Evolutionary conservation across 2,329 filamentous ascomycete genomes (phyloP).

Genomic region (Aspergillus japonicus): DNA sequence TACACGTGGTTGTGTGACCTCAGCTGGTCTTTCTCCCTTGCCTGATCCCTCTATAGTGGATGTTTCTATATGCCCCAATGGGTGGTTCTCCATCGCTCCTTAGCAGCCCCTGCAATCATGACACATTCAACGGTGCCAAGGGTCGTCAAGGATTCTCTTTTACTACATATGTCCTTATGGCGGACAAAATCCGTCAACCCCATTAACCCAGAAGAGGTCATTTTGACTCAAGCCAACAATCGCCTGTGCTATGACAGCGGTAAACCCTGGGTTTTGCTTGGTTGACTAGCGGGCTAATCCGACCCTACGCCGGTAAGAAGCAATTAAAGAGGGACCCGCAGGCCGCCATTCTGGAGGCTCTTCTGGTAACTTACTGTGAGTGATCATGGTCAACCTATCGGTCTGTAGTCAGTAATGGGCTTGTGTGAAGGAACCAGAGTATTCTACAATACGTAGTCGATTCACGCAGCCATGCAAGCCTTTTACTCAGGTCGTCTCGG

Average conservation of each 20-base stretch:
- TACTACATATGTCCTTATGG: neutral
- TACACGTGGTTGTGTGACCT: neutral
- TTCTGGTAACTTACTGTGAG: too few relatives aligned
- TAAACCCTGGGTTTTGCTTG: neutral
- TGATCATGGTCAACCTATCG: too few relatives aligned
- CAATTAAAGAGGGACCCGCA: neutral
- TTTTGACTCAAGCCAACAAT: neutral
- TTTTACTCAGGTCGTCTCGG: neutral
- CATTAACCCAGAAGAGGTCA: neutral
- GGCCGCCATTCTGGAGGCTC: too few relatives aligned
- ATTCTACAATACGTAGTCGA: too few relatives aligned
- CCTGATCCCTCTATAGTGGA: neutral
- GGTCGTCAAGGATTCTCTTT: neutral
- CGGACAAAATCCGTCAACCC: too few relatives aligned
- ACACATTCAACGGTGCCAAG: neutral
- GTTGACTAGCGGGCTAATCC: neutral
- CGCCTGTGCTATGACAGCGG: constrained; percentile 1
- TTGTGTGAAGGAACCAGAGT: too few relatives aligned
- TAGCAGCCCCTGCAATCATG: neutral
- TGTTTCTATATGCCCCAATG: neutral
- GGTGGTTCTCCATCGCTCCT: neutral
- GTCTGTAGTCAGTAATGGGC: too few relatives aligned
- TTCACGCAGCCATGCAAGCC: too few relatives aligned
- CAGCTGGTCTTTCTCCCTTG: neutral
- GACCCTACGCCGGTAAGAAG: neutral